Evolutionary conservation across 768 basidiomycete genomes (phyloP).

Genomic region (Lentinula sp.): DNA sequence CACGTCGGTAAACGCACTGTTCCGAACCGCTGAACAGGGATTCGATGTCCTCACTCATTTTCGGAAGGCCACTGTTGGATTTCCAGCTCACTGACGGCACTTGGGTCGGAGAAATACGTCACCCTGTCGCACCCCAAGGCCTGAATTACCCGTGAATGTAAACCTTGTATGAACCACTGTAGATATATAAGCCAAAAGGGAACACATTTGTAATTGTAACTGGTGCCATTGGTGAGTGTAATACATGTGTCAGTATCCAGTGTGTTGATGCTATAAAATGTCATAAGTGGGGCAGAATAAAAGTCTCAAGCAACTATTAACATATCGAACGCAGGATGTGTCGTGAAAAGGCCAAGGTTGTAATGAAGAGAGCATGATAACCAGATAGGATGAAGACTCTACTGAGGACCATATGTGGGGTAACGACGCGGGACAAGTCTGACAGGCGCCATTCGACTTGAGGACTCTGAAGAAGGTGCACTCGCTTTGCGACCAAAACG

Average conservation of each 20-base stretch:
- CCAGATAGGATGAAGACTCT: neutral
- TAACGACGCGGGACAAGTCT: conserved; percentile 1
- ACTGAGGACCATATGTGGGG: neutral
- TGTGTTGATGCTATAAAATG: neutral
- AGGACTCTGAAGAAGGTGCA: neutral
- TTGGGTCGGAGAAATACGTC: too few relatives aligned
- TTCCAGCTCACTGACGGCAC: neutral
- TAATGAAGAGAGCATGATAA: neutral
- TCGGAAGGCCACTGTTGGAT: conserved; percentile 12
- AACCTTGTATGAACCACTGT: too few relatives aligned
- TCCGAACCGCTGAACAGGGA: conserved; percentile 14
- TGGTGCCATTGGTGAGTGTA: neutral
- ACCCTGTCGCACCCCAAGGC: too few relatives aligned
- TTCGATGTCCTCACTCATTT: conserved; percentile 15
- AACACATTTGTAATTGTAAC: neutral
- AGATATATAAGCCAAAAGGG: neutral
- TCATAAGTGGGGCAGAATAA: neutral
- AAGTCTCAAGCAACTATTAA: neutral
- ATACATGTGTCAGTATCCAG: neutral
- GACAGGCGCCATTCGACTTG: neutral
- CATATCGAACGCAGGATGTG: neutral
- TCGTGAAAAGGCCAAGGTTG: neutral
- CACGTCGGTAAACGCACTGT: conserved; percentile 5
- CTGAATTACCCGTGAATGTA: too few relatives aligned
- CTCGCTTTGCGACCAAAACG: neutral